These are phyloP conservation scores for Boletus subcaerulescens DNA, from an alignment of 768 basidiomycete genomes.

Conservation along the genomic window DNA sequence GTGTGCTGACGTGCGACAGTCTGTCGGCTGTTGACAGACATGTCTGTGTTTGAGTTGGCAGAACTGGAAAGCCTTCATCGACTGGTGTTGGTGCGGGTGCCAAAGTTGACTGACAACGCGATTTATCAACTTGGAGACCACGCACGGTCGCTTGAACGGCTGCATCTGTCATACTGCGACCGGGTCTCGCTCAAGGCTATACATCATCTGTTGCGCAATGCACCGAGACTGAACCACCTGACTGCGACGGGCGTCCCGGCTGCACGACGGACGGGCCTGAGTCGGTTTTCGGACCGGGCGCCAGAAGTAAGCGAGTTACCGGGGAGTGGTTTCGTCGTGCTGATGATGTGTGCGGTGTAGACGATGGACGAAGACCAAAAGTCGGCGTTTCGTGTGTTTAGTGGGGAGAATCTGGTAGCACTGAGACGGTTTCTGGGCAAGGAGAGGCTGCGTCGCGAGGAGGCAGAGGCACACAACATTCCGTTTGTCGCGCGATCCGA, in stretches of 20 bases:
- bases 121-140: constrained; percentile 77
- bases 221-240: constrained; percentile 65
- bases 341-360: constrained; percentile 35
- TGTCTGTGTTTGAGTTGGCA: constrained; percentile 79
- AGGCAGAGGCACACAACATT: constrained; percentile 58
- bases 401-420: constrained; percentile 57
- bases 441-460: constrained; percentile 54
- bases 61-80: constrained; percentile 65
- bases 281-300: constrained; percentile 71
- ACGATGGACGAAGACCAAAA: constrained; percentile 63
- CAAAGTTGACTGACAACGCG: constrained; percentile 81
- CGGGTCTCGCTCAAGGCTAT: constrained; percentile 73
- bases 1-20: constrained; percentile 42
- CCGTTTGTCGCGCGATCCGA: constrained; percentile 59
- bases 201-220: constrained; percentile 61
- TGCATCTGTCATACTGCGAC: constrained; percentile 87
- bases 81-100: constrained; percentile 77
- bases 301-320: constrained; percentile 49
- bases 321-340: not conserved
- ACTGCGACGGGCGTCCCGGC: constrained; percentile 78
- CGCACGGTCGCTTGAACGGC: constrained; percentile 63
- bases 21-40: constrained; percentile 81
- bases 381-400: constrained; percentile 77
- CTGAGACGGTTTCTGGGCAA: constrained; percentile 72
- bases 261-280: constrained; percentile 64